Conservation (phyloP, 1,284 basidiomycete species). For the Golubevia sp. region DNA sequence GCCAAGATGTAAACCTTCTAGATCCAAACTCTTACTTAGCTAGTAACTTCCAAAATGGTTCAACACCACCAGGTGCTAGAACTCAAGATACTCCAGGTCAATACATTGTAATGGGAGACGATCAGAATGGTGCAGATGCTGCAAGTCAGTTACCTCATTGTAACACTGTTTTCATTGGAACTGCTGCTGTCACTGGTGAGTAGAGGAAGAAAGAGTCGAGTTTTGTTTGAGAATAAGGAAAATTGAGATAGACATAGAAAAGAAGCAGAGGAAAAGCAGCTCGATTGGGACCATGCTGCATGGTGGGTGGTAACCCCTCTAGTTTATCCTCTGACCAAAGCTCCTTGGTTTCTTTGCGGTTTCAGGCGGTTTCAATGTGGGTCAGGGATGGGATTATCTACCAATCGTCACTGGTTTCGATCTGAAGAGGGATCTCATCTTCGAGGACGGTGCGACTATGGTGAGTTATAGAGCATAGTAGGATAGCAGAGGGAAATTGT, state of each 20-base stretch:
- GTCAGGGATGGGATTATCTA: slow-evolving; percentile 38
- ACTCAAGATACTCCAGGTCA: slow-evolving; percentile 34
- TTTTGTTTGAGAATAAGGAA: too few species aligned
- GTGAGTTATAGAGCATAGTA: slow-evolving; percentile 2
- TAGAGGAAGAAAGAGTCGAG: too few species aligned
- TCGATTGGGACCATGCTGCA: too few species aligned
- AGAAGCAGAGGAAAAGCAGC: too few species aligned
- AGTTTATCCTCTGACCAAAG: too few species aligned
- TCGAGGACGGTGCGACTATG: slow-evolving; percentile 12
- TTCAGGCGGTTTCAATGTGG: background rate
- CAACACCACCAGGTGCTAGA: slow-evolving; percentile 27
- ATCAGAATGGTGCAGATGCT: slow-evolving; percentile 34
- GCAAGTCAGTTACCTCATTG: slow-evolving; percentile 38
- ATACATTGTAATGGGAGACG: slow-evolving; percentile 37
- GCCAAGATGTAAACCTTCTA: slow-evolving; percentile 9
- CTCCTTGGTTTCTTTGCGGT: too few species aligned
- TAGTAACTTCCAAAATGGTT: slow-evolving; percentile 38
- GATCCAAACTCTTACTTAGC: slow-evolving; percentile 11
- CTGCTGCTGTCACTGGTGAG: slow-evolving; percentile 37
- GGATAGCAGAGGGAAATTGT: slow-evolving; percentile 5
- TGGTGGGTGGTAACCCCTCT: too few species aligned
- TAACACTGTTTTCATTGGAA: slow-evolving; percentile 44
- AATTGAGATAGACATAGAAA: too few species aligned
- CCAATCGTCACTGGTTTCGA: slow-evolving; percentile 51
- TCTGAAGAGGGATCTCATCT: slow-evolving; percentile 30